Conservation (phyloP, 2,329 filamentous ascomycete genomes). For the Hymenoscyphus linearis region DNA sequence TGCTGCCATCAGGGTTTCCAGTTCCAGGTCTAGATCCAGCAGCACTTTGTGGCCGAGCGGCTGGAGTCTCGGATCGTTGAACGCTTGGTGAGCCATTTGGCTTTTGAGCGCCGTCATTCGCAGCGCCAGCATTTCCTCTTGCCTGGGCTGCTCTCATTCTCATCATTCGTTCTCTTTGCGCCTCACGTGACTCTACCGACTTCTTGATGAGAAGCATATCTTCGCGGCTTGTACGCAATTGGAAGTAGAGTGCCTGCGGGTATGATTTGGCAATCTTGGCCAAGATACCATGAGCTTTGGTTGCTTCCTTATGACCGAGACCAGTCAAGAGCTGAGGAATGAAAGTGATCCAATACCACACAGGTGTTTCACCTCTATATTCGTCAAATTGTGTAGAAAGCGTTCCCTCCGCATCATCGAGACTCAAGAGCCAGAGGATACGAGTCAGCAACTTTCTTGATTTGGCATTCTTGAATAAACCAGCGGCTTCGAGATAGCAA, state of each 20-base stretch:
- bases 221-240: constrained; percentile 86
- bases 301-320: constrained; percentile 84
- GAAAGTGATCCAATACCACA: constrained; percentile 99
- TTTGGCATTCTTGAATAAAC: constrained; percentile 95
- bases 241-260: constrained; percentile 93
- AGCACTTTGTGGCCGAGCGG: constrained; percentile 22
- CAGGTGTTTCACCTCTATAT: constrained; percentile 94
- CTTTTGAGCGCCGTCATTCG: constrained; percentile 23
- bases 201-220: constrained; percentile 93
- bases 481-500: constrained; percentile 92
- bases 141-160: constrained; percentile 35
- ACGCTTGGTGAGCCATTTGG: constrained; percentile 29
- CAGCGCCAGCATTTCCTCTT: constrained; percentile 8
- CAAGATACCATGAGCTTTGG: constrained; percentile 78
- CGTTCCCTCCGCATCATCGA: constrained; percentile 81
- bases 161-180: constrained; percentile 30
- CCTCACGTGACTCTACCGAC: constrained; percentile 71
- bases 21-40: constrained; percentile 37
- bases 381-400: constrained; percentile 86
- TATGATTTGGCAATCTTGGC: constrained; percentile 93
- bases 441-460: constrained; percentile 88
- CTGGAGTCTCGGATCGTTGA: constrained; percentile 25
- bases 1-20: constrained; percentile 37
- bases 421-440: constrained; percentile 89
- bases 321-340: constrained; percentile 94